phyloP scores from a whole-genome alignment of 108 stramenopile species.

The Fragilaria radians region DNA sequence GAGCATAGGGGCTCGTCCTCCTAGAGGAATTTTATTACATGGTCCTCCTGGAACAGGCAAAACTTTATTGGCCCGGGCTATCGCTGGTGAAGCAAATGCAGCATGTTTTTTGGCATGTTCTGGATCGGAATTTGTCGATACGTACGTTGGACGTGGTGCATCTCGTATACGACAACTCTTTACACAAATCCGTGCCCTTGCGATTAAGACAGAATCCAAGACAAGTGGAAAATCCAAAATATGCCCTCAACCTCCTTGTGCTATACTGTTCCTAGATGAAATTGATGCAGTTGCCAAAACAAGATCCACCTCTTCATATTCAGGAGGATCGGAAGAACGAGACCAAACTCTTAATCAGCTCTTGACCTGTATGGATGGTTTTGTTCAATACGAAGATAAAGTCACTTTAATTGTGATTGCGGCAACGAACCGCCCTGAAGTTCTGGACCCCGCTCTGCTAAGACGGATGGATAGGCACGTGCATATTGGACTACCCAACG shows the following conservation, averaged over 20 bases:
- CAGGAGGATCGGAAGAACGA: constrained; percentile 74
- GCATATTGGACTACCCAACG: constrained; percentile 77
- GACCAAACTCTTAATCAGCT: constrained; percentile 95
- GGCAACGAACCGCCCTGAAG: constrained; percentile 86
- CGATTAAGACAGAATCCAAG: constrained; percentile 2
- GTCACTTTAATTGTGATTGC: constrained; percentile 88
- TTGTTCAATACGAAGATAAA: constrained; percentile 24
- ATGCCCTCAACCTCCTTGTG: constrained; percentile 43
- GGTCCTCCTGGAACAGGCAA: constrained; percentile 84
- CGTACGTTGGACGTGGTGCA: constrained; percentile 87
- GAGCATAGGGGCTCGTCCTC: constrained; percentile 53
- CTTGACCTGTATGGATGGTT: constrained; percentile 95
- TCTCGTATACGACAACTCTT: constrained; percentile 85
- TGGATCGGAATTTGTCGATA: constrained; percentile 77
- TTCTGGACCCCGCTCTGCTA: constrained; percentile 92
- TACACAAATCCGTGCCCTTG: constrained; percentile 45
- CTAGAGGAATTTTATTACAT: constrained; percentile 68
- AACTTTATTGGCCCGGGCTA: constrained; percentile 66
- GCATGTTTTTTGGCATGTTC: constrained; percentile 70
- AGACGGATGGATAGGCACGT: constrained; percentile 95
- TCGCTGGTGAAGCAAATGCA: constrained; percentile 73
- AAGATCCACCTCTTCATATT: constrained; percentile 44
- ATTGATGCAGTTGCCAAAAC: constrained; percentile 90
- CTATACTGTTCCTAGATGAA: constrained; percentile 97
- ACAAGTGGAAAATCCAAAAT: not conserved